Percentiles rank a stretch among this genome's conserved stretches.
phyloP scores from a whole-genome alignment of 2,329 filamentous ascomycete genomes.

The Bipolaris gigantea region DNA sequence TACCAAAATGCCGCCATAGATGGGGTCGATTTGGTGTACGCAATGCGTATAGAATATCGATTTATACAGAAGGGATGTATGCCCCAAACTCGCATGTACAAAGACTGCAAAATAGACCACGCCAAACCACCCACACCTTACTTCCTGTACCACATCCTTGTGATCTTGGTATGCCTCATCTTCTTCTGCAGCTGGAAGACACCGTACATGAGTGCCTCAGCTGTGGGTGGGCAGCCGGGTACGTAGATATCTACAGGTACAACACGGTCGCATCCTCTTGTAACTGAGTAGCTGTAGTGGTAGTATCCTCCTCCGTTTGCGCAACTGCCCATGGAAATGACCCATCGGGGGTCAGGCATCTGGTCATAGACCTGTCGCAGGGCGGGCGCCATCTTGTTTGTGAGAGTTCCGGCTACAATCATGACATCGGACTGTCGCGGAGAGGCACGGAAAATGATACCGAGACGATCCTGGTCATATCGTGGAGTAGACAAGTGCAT shows the following conservation, averaged over 20 bases:
- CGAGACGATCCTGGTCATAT: slow-evolving; percentile 87
- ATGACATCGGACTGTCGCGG: slow-evolving; percentile 91
- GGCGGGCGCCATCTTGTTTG: slow-evolving; percentile 95
- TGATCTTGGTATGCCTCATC: slow-evolving; percentile 65
- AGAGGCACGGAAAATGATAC: slow-evolving; percentile 89
- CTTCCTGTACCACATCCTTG: slow-evolving; percentile 62
- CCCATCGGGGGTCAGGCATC: slow-evolving; percentile 91
- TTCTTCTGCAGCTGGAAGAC: slow-evolving; percentile 80
- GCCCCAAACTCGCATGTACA: slow-evolving; percentile 24
- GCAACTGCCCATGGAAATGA: slow-evolving; percentile 81
- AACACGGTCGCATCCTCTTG: slow-evolving; percentile 75
- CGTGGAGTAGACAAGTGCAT: slow-evolving; percentile 91
- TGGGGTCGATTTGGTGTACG: slow-evolving; percentile 6
- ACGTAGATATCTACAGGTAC: slow-evolving; percentile 85
- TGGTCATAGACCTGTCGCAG: slow-evolving; percentile 91
- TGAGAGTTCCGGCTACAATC: slow-evolving; percentile 91
- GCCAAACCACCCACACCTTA: slow-evolving; percentile 31
- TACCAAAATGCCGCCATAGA: background rate
- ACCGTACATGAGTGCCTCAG: slow-evolving; percentile 60
- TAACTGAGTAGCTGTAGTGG: slow-evolving; percentile 81
- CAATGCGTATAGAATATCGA: slow-evolving; percentile 15
- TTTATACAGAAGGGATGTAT: slow-evolving; percentile 15
- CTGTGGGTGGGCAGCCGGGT: slow-evolving; percentile 67
- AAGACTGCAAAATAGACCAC: slow-evolving; percentile 19
- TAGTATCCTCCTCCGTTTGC: slow-evolving; percentile 86